These are phyloP conservation scores for Leccinellum luteum DNA, from an alignment of 768 basidiomycete species.

Conservation along the genomic window DNA sequence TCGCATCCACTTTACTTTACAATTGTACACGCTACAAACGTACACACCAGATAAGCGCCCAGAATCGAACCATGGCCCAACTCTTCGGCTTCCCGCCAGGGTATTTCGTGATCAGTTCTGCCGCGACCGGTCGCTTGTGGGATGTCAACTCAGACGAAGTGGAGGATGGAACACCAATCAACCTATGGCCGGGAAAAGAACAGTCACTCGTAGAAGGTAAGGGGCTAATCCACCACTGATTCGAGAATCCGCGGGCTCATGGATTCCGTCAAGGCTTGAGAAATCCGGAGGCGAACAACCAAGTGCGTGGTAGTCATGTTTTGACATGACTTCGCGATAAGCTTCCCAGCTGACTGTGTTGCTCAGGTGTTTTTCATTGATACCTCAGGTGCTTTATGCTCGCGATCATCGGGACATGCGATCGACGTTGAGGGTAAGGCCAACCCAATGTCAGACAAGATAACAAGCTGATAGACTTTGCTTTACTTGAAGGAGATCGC, in stretches of 20 bases:
- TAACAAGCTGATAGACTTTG: conserved; percentile 6
- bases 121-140: conserved; percentile 35
- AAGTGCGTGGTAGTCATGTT: conserved; percentile 38
- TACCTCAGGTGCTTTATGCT: conserved; percentile 70
- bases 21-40: background rate
- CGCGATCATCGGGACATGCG: conserved; percentile 77
- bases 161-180: conserved; percentile 43
- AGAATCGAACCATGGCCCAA: conserved; percentile 17
- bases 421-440: conserved; percentile 70
- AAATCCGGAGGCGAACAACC: conserved; percentile 68
- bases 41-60: background rate
- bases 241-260: conserved; percentile 11
- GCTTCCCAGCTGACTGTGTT: background rate
- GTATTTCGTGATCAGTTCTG: conserved; percentile 39
- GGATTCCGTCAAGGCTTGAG: conserved; percentile 50
- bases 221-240: background rate
- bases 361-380: conserved; percentile 82
- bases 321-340: background rate
- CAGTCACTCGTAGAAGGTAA: conserved; percentile 75
- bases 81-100: conserved; percentile 37
- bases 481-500: conserved; percentile 47
- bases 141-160: conserved; percentile 34
- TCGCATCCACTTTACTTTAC: background rate
- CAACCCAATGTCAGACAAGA: background rate
- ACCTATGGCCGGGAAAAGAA: conserved; percentile 73